Conservation (phyloP, 2,329 filamentous ascomycete genomes). For the Fonsecaea nubica region DNA sequence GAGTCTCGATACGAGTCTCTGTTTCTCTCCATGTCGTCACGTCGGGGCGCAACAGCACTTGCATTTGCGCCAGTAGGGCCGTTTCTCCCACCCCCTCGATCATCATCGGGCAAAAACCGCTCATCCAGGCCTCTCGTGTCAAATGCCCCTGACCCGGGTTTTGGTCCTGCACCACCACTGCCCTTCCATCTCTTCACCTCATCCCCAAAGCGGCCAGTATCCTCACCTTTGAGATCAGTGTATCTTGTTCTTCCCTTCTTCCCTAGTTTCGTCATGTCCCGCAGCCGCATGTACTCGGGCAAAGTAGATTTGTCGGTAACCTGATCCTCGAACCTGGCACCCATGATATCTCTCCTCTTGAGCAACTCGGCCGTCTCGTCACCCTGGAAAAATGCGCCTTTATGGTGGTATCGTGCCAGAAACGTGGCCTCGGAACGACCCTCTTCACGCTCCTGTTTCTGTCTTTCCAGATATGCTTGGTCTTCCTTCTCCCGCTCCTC, state of each 20-base stretch:
- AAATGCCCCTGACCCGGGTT: constrained; percentile 38
- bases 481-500: constrained; percentile 89
- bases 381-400: constrained; percentile 92
- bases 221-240: constrained; percentile 83
- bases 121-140: constrained; percentile 53
- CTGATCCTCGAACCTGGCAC: constrained; percentile 80
- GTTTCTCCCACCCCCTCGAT: constrained; percentile 43
- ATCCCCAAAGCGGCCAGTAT: constrained; percentile 82
- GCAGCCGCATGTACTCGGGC: constrained; percentile 88
- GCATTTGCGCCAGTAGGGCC: constrained; percentile 56
- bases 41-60: constrained; percentile 48
- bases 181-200: constrained; percentile 55
- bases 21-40: constrained; percentile 36
- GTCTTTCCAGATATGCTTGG: constrained; percentile 73
- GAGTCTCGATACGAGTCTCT: constrained; percentile 34
- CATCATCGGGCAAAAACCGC: constrained; percentile 54
- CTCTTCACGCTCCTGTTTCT: constrained; percentile 78
- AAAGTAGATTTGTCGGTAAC: constrained; percentile 80
- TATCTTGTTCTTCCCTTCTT: constrained; percentile 92
- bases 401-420: constrained; percentile 97
- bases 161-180: constrained; percentile 41
- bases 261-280: constrained; percentile 92
- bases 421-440: constrained; percentile 79
- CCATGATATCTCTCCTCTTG: constrained; percentile 83
- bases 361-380: constrained; percentile 77